These are phyloP conservation scores for Pogostemon cablin DNA, from an alignment of 257 asterid species.

Conservation along the genomic window DNA sequence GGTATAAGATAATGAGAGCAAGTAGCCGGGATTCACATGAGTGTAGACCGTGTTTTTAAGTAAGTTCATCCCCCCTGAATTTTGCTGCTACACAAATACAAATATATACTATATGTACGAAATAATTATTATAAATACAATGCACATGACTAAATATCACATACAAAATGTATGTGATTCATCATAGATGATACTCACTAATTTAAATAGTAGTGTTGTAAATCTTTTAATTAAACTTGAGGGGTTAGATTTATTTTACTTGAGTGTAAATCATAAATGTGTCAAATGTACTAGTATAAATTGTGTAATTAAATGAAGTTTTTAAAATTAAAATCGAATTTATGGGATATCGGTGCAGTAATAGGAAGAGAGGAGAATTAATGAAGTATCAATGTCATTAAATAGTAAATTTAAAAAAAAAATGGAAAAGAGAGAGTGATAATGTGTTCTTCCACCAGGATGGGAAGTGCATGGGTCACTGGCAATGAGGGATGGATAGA, in stretches of 20 bases:
- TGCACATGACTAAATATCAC: background rate
- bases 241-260: too few relatives aligned
- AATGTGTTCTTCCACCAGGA: slow-evolving; percentile 38
- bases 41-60: slow-evolving; percentile 48
- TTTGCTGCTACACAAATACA: slow-evolving; percentile 40
- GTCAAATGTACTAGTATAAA: too few relatives aligned
- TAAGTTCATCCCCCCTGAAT: slow-evolving; percentile 67
- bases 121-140: background rate
- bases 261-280: too few relatives aligned
- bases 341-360: slow-evolving; percentile 22
- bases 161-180: background rate
- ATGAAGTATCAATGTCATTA: background rate
- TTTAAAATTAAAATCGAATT: background rate
- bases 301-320: too few relatives aligned
- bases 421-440: slow-evolving; percentile 19
- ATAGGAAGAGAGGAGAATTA: slow-evolving; percentile 26
- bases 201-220: background rate
- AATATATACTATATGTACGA: slow-evolving; percentile 1
- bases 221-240: too few relatives aligned
- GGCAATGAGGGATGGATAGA: slow-evolving; percentile 57
- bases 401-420: background rate
- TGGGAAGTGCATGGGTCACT: slow-evolving; percentile 72
- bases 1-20: slow-evolving; percentile 35
- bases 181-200: background rate
- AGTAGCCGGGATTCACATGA: slow-evolving; percentile 67